These are phyloP conservation scores for Exsudoporus frostii DNA, from an alignment of 768 basidiomycete species.

Conservation along the genomic window DNA sequence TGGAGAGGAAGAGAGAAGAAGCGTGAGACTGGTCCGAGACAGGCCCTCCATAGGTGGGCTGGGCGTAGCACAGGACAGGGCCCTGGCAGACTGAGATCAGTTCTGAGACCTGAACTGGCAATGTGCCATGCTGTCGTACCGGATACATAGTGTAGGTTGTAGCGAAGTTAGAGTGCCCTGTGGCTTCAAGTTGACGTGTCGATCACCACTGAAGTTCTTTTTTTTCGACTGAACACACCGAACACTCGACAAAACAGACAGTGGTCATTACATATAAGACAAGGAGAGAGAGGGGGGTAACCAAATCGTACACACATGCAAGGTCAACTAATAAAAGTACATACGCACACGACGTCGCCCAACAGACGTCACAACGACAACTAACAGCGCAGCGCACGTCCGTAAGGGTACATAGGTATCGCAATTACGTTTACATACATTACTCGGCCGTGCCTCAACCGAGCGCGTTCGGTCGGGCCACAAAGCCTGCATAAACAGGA, in stretches of 20 bases:
- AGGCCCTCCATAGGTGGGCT: too few species aligned
- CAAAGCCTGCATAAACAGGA: conserved; percentile 13
- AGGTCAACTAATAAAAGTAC: not conserved
- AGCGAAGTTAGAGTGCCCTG: too few species aligned
- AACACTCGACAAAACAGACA: not conserved
- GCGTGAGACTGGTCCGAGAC: too few species aligned
- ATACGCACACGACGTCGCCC: conserved; percentile 6
- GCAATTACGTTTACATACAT: conserved; percentile 22
- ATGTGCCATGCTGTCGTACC: too few species aligned
- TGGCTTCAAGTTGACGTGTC: too few species aligned
- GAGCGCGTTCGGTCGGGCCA: conserved; percentile 1
- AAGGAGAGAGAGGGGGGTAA: conserved; percentile 2
- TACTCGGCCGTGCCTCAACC: conserved; percentile 1
- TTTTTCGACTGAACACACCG: too few species aligned
- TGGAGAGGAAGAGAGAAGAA: too few species aligned
- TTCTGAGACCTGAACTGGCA: too few species aligned
- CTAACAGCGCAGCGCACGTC: not conserved
- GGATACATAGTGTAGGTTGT: too few species aligned
- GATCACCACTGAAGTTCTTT: too few species aligned
- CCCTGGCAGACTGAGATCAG: too few species aligned
- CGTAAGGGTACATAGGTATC: conserved; percentile 20
- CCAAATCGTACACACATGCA: conserved; percentile 12
- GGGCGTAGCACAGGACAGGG: too few species aligned
- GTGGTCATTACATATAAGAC: conserved; percentile 15
- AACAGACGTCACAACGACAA: not conserved